Percentiles rank a stretch among this genome's conserved stretches.
phyloP scores from a whole-genome alignment of 768 basidiomycete species.

The Candolleomyces eurysporus region DNA sequence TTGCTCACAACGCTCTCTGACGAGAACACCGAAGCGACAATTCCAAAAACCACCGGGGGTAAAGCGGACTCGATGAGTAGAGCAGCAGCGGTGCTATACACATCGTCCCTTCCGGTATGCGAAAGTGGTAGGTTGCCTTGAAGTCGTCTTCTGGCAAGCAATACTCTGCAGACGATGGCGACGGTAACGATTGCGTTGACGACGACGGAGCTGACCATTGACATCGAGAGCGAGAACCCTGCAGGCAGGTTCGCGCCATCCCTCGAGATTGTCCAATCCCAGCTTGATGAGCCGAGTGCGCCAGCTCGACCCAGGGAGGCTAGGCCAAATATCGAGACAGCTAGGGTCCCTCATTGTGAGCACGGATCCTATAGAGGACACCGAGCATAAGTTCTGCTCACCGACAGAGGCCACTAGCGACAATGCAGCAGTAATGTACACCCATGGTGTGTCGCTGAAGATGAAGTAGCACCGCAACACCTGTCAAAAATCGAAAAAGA shows the following conservation, averaged over 20 bases:
- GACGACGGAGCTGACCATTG: neutral
- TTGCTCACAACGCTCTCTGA: neutral
- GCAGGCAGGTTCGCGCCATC: neutral
- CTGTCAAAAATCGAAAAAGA: neutral
- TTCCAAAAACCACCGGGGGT: neutral
- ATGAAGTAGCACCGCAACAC: slow-evolving; percentile 1
- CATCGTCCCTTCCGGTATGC: neutral
- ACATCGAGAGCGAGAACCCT: neutral
- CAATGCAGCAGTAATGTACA: neutral
- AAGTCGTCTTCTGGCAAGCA: neutral
- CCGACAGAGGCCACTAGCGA: neutral
- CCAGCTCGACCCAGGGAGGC: neutral
- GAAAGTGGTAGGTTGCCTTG: neutral
- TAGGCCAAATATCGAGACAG: neutral
- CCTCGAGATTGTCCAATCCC: neutral
- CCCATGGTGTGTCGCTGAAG: neutral
- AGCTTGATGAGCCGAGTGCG: neutral
- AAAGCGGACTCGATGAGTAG: neutral
- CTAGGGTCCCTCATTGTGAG: neutral
- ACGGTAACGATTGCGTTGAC: slow-evolving; percentile 3
- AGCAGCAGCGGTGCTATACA: neutral
- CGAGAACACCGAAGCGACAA: neutral
- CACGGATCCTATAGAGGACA: too few relatives aligned
- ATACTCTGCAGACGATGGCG: neutral
- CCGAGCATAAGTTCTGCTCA: neutral